Evolutionary conservation across 225 moss, liverwort and hornwort genomes (phyloP), one percentile per base, ranked within the genome.

Genomic region (Lunularia cruciata): DNA sequence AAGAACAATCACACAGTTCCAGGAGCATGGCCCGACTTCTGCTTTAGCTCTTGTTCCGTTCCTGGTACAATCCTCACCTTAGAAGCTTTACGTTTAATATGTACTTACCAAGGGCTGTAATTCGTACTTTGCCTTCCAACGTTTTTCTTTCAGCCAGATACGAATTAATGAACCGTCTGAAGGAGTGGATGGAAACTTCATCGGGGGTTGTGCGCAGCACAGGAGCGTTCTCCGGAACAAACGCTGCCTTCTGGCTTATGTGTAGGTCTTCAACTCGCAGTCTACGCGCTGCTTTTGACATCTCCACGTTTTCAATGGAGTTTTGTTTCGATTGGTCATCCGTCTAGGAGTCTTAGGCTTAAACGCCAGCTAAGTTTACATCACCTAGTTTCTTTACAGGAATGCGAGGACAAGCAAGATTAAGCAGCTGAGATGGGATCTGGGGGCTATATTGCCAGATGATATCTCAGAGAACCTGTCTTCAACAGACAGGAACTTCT

Each of bases 201-300:
- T 82, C 59, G 98, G 98, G 47, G 98, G 93, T 56, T 83, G 91
- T 52, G 90, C 90, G 82, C 98, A 98, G 78, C 93, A 98, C 81
- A 84, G 81, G 47, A 98, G 98, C 64, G 85, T 98, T 63, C 79
- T 98, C 45, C 87, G 98, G 51, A 91, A 98, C 77, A 98, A 98
- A 76, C 92, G 98, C 54, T 93, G 98, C 76, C 90, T 98, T 54
- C 71, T 93, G 77, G 93, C 91, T 59, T 98, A 98, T 76, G 77
- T 89, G 96, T 98, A 88, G 73, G 89, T 73, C 52, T 72, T 59
- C 34, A 55, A 59, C 0, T 0, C 32, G 5, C 8, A 57, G 33
- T n/a, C 34, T 12, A 32, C 30, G 8, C 11, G 30, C n/a, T 26
- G 14, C 43, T 16, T 16, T 38, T 45, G 20, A 40, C 0, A 16